Evolutionary conservation across 768 basidiomycete genomes (phyloP).

Genomic region (Podaxis carcinomalis): DNA sequence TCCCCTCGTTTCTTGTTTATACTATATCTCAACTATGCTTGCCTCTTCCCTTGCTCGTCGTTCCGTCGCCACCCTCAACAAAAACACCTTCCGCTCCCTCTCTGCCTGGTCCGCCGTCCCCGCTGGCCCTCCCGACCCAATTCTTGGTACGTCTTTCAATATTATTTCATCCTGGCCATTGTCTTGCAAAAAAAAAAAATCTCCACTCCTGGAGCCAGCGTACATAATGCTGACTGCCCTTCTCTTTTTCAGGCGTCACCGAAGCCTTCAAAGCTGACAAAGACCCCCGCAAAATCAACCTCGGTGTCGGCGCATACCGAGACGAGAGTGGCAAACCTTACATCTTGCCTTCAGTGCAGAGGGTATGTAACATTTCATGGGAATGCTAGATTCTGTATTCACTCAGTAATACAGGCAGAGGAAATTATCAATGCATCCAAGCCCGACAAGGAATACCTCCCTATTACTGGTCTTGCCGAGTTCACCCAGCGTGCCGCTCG

Average conservation of each 20-base stretch:
- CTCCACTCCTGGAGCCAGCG: conserved; percentile 4
- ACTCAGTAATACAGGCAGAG: conserved; percentile 57
- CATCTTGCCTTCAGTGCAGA: conserved; percentile 83
- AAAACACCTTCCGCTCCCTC: conserved; percentile 38
- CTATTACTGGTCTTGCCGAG: conserved; percentile 85
- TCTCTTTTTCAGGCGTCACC: conserved; percentile 57
- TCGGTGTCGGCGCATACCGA: conserved; percentile 96
- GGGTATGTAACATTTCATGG: conserved; percentile 39
- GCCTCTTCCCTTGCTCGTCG: conserved; percentile 52
- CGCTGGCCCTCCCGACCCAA: conserved; percentile 89
- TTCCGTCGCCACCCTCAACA: conserved; percentile 31
- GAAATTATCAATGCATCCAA: conserved; percentile 58
- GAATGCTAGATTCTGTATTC: not conserved
- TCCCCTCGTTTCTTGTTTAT: conserved; percentile 24
- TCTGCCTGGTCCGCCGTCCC: conserved; percentile 82
- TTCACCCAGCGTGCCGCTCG: conserved; percentile 86
- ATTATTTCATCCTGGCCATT: not conserved
- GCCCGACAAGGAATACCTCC: conserved; percentile 93
- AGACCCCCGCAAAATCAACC: conserved; percentile 89
- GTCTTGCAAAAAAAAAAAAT: not conserved
- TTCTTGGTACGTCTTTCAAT: conserved; percentile 61
- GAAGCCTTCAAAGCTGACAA: conserved; percentile 98
- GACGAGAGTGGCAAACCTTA: conserved; percentile 95
- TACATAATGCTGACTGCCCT: conserved; percentile 10
- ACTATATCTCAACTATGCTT: conserved; percentile 28